These are phyloP conservation scores for Fusarium anthophilum DNA, from an alignment of 2,329 filamentous ascomycete genomes.

Conservation along the genomic window DNA sequence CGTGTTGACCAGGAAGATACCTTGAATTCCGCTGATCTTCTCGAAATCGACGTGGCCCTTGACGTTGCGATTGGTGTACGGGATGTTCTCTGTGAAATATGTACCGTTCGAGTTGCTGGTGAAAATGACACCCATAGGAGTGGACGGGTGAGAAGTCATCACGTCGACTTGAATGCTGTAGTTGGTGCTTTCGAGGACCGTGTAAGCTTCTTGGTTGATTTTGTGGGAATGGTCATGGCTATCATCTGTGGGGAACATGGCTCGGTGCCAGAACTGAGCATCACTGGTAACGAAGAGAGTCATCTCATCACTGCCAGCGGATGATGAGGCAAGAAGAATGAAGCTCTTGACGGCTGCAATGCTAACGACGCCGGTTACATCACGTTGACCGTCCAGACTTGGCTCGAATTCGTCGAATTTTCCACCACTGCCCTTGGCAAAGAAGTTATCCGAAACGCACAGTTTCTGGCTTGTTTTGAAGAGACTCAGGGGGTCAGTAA, in stretches of 20 bases:
- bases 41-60: constrained; percentile 91
- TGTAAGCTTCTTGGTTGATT: constrained; percentile 87
- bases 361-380: constrained; percentile 82
- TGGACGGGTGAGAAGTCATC: constrained; percentile 71
- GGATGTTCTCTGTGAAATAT: constrained; percentile 91
- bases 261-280: constrained; percentile 86
- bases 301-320: constrained; percentile 85
- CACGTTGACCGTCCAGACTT: constrained; percentile 75
- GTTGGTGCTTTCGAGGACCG: constrained; percentile 92
- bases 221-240: constrained; percentile 73
- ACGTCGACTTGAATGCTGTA: constrained; percentile 98
- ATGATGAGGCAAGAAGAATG: constrained; percentile 83
- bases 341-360: constrained; percentile 87
- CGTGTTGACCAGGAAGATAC: constrained; percentile 88
- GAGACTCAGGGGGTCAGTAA: constrained; percentile 75
- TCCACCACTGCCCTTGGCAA: constrained; percentile 60
- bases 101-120: constrained; percentile 98
- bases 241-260: constrained; percentile 85
- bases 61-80: constrained; percentile 87
- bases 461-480: constrained; percentile 80
- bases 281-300: constrained; percentile 91
- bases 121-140: constrained; percentile 86
- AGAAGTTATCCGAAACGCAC: constrained; percentile 85
- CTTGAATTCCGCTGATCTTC: constrained; percentile 90
- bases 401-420: constrained; percentile 75